phyloP scores from a whole-genome alignment of 495 filamentous ascomycete genomes.

The Lasiosphaeria miniovina region DNA sequence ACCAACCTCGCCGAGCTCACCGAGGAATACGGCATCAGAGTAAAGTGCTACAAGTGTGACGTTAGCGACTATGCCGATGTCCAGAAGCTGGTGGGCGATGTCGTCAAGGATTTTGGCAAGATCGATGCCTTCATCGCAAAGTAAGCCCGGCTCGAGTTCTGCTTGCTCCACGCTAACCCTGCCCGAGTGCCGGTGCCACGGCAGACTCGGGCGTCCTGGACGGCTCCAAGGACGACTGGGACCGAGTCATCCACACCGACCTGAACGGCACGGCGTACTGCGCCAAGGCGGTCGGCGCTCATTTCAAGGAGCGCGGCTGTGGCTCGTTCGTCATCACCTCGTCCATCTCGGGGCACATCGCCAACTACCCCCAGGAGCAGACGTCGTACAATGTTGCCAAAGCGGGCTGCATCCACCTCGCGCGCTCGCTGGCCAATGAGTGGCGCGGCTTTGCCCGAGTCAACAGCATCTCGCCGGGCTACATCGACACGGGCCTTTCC shows the following conservation, averaged over 20 bases:
- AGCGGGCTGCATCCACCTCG: slow-evolving; percentile 53
- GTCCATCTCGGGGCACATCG: slow-evolving; percentile 67
- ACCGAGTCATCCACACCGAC: slow-evolving; percentile 61
- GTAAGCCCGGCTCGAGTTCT: slow-evolving; percentile 25
- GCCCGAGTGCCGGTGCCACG: slow-evolving; percentile 42
- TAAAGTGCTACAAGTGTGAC: slow-evolving; percentile 63
- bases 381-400: slow-evolving; percentile 78
- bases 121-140: slow-evolving; percentile 48
- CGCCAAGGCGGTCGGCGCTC: slow-evolving; percentile 55
- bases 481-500: slow-evolving; percentile 75
- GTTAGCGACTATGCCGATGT: slow-evolving; percentile 57
- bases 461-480: slow-evolving; percentile 72
- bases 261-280: slow-evolving; percentile 63
- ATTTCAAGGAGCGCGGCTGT: slow-evolving; percentile 55
- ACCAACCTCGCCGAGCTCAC: slow-evolving; percentile 55
- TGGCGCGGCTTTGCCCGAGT: slow-evolving; percentile 76
- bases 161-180: neutral
- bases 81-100: slow-evolving; percentile 51
- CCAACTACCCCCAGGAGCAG: slow-evolving; percentile 76
- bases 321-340: slow-evolving; percentile 58
- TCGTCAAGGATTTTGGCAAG: slow-evolving; percentile 55
- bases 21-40: slow-evolving; percentile 52
- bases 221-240: slow-evolving; percentile 38
- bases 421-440: slow-evolving; percentile 63
- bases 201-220: slow-evolving; percentile 43